Conservation (phyloP, 768 basidiomycete species). For the Termitomyces sp. region DNA sequence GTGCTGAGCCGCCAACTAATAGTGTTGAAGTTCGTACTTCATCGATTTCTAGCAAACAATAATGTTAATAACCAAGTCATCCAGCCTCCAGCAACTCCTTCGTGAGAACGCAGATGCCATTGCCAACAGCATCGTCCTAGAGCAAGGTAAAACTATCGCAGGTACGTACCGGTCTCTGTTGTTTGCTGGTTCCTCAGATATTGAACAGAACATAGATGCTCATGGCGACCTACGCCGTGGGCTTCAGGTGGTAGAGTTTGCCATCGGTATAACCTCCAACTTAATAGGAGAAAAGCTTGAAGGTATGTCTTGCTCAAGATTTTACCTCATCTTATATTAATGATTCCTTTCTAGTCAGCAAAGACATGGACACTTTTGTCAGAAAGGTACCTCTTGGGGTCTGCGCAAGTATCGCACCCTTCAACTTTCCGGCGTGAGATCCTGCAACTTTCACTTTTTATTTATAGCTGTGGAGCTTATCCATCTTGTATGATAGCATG, state of each 20-base stretch:
- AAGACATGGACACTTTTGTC: conserved; percentile 94
- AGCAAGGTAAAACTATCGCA: conserved; percentile 93
- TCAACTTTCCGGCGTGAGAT: conserved; percentile 84
- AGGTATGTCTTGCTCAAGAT: conserved; percentile 40
- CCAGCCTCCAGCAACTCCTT: conserved; percentile 82
- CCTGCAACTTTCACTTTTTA: background rate
- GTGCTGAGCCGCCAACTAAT: conserved; percentile 85
- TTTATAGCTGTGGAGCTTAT: background rate
- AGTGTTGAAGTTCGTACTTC: conserved; percentile 68
- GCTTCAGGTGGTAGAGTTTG: conserved; percentile 82
- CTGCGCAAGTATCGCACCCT: conserved; percentile 82
- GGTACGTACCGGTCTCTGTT: conserved; percentile 37
- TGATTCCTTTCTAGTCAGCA: conserved; percentile 57
- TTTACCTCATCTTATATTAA: background rate
- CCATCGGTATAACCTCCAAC: conserved; percentile 76
- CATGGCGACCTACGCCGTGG: conserved; percentile 94
- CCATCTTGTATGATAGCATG: conserved; percentile 50
- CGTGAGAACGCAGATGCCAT: conserved; percentile 84
- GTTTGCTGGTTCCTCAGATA: background rate
- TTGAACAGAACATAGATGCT: conserved; percentile 55
- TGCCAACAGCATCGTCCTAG: conserved; percentile 85
- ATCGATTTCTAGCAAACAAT: conserved; percentile 8
- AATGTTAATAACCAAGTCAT: background rate
- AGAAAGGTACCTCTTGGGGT: conserved; percentile 86
- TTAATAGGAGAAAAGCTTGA: conserved; percentile 92